Evolutionary conservation across 768 basidiomycete genomes (phyloP).

Genomic region (Collybia mongolica): DNA sequence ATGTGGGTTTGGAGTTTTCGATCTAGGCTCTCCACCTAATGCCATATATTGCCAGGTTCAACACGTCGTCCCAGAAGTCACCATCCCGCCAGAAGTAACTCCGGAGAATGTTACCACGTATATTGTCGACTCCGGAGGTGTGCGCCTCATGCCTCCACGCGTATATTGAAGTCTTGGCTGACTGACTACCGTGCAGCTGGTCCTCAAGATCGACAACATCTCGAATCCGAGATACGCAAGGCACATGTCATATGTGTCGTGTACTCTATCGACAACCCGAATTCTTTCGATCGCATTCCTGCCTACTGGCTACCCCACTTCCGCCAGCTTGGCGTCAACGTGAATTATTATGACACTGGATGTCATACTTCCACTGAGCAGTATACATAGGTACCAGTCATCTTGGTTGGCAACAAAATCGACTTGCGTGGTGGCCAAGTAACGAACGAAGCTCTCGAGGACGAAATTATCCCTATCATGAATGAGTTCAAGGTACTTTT

Average conservation of each 20-base stretch:
- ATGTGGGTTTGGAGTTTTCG: conserved; percentile 46
- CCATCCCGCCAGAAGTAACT: conserved; percentile 95
- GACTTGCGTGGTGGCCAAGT: conserved; percentile 92
- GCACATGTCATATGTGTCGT: conserved; percentile 99
- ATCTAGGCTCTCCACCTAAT: conserved; percentile 2
- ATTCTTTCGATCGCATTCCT: conserved; percentile 97
- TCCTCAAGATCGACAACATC: conserved; percentile 80
- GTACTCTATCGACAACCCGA: conserved; percentile 94
- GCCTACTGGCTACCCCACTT: conserved; percentile 97
- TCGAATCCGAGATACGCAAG: conserved; percentile 94
- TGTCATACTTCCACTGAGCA: conserved; percentile 2
- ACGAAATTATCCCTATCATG: conserved; percentile 97
- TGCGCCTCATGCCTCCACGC: conserved; percentile 22
- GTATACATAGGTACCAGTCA: conserved; percentile 79
- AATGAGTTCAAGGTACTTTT: conserved; percentile 89
- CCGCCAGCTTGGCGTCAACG: conserved; percentile 93
- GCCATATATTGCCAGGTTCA: conserved; percentile 67
- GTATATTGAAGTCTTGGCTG: conserved; percentile 2
- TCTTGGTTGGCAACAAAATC: conserved; percentile 98
- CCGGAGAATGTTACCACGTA: conserved; percentile 98
- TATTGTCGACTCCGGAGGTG: conserved; percentile 96
- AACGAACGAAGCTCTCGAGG: conserved; percentile 91
- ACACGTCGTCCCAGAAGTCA: conserved; percentile 94
- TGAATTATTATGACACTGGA: conserved; percentile 29
- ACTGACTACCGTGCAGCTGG: conserved; percentile 52